Base-by-base conservation (phyloP, 805 yeast genomes). In the Saccharomycopsis amapae region DNA sequence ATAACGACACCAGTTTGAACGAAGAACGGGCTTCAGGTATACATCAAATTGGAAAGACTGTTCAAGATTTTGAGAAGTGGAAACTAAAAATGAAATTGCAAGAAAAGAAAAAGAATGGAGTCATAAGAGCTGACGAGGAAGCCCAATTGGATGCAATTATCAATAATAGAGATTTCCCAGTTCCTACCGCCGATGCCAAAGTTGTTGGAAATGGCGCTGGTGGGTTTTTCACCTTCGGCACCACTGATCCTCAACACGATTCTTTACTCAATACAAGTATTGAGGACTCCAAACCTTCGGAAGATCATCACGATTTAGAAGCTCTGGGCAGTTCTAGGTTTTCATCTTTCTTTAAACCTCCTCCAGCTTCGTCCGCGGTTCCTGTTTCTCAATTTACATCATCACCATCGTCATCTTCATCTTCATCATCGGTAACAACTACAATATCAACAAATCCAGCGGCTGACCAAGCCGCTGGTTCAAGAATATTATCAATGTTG, bases 21-120 rank as follows among this genome's bases (percentile, higher is more conserved):
- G 52, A 62, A 10, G 59, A 61, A 2, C 65, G 61, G 13, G 51
- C 26, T 25, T 28, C 31, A 9, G 45, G 45, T 63, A 32, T 58
- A 51, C 59, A 66, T 56, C 56, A 70, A 60, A 63, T 56, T 62
- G 81, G 81, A 18, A 72, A 68, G 44, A 70, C 80, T 0, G 73
- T 73, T 2, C 72, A 72, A 44, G 82, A 77, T 51, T 77, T 76
- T 54, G 83, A 77, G 56, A 68, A 65, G 50, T 77, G 82, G 82
- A 75, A 75, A 58, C 59, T 69, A 40, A 67, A 65, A 50, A 72
- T 75, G 80, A 68, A 67, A 50, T 59, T 67, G 40, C 75, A 75
- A 55, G 76, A 76, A 33, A 67, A 67, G 30, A 67, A 63, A 49
- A 65, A 68, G 53, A 77, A 76, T 4, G 75, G 69, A 20, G 12